Base-by-base conservation (phyloP, 306 rosid species). In the Boehmeria nivea region DNA sequence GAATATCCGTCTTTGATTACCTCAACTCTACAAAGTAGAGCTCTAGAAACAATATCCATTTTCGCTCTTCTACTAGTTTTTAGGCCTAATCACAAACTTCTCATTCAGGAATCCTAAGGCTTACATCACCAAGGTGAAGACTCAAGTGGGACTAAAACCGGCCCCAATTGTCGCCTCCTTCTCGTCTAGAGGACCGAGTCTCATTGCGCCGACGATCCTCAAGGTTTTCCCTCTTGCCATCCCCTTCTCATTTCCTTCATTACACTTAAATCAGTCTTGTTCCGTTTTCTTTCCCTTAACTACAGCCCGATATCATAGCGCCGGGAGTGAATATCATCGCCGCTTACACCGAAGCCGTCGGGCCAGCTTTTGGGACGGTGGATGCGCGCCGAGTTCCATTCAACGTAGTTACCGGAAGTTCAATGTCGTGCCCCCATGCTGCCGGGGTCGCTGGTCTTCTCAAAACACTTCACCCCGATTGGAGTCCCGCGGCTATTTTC, bases 111-210 rank as follows among this genome's bases (percentile, higher is more conserved):
- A 2, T 38, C 89, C 97, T 0, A 1, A 37, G 60, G 88, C 91
- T 54, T 59, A 19, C 68, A 60, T 85, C 20, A 70, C 80, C 51
- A 54, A 3, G 1, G 76, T 51, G 33, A 63, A 25, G 46, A 83
- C 94, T 15, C 36, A 52, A 44, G 3, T 76, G 3, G 80, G 67
- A 21, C 5, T 4, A 22, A 68, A 72, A 31, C 78, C 83, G 28
- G 59, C 88, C 26, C 96, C 94, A 15, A 0, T 33, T 17, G n/a
- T 88, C 60, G 88, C 88, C 58, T 1, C 76, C 18, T 85, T 85
- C 76, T 88, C 97, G 27, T 74, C 91, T 19, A 78, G 95, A 39
- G 97, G 97, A 1, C 97, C 97, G 24, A 78, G 52, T 59, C 0
- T 0, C 5, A 3, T 85, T 26, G 87, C 67, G 40, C 54, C 65